Base-by-base conservation (phyloP, 768 basidiomycete species). In the Coprinopsis sp. region DNA sequence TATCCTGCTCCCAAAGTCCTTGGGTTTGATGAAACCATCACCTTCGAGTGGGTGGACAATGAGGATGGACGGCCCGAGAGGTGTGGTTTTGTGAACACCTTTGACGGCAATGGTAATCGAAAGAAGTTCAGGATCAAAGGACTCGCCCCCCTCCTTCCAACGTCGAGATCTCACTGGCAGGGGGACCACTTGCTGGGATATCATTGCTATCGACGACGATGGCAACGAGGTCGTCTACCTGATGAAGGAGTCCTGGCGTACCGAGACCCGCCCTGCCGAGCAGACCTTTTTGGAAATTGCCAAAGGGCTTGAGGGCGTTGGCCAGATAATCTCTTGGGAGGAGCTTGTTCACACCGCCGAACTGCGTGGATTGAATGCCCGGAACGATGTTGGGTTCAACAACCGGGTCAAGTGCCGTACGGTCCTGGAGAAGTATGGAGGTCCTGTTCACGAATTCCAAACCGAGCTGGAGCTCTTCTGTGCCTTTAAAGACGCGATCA, bases 401-500 rank as follows among this genome's bases (percentile, higher is more conserved):
- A 43, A 43, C 21, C 41, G 41, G 16, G 14, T 30, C 25, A 27
- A 11, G 4, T 5, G 16, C 16, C 36, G 46, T 12, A 29, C 49
- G 1, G 33, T 49, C 11, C 22, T 54, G 21, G 25, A 54, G 21
- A 30, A 23, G 2, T 54, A 54, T 34, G 53, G 53, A 11, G 25
- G 4, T 2, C 34, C 46, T 13, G 33, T 54, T 6, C 18, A 37
- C 2, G 19, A 40, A 14, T 48, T 51, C 23, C 27, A 27, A 2
- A 37, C 28, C 2, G 21, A 33, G 28, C 23, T 27, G 4, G 46
- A 48, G 11, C 40, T 50, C 23, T 24, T 54, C 7, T 12, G 43
- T 12, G 50, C 41, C 5, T 31, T 51, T 30, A 46, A 42, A 6
- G 53, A 54, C 25, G 49, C 53, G 6, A 30, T 51, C 6, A 36